phyloP scores from a whole-genome alignment of 2,329 filamentous ascomycete species.

The Stachybotrys chartarum region DNA sequence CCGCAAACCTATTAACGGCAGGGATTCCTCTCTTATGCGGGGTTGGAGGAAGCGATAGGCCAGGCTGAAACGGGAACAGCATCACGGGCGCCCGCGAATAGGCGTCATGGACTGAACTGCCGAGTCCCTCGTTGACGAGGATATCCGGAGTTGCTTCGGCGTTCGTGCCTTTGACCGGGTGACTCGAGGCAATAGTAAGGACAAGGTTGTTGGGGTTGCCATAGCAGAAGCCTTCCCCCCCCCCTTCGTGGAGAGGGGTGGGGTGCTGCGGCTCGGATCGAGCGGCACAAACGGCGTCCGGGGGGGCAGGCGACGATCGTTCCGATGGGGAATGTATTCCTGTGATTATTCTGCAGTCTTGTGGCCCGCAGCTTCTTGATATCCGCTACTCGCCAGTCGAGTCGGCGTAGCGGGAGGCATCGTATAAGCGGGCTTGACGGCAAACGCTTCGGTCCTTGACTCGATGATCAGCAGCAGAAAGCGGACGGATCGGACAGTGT shows the following conservation, averaged over 20 bases:
- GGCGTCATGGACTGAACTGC: background rate
- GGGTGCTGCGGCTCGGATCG: background rate
- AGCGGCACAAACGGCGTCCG: background rate
- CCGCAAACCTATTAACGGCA: background rate
- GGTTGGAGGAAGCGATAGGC: background rate
- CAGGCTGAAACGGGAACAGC: too few species aligned
- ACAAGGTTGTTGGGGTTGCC: background rate
- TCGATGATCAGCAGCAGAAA: too few species aligned
- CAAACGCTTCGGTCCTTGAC: too few species aligned
- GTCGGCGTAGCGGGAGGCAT: too few species aligned
- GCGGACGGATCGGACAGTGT: too few species aligned
- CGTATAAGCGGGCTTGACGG: too few species aligned
- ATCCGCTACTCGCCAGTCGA: too few species aligned
- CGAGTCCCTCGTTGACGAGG: background rate
- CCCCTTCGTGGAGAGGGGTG: background rate
- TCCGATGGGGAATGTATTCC: background rate
- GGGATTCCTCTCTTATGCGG: background rate
- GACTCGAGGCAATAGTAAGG: background rate
- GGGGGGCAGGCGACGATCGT: background rate
- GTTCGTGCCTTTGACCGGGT: too few species aligned
- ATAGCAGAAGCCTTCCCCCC: too few species aligned
- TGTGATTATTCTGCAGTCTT: too few species aligned
- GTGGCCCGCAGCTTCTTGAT: too few species aligned
- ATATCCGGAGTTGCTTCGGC: too few species aligned
- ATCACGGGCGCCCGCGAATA: background rate